These are phyloP conservation scores for Ulota crispa DNA, from an alignment of 225 moss, liverwort and hornwort species.

Conservation along the genomic window DNA sequence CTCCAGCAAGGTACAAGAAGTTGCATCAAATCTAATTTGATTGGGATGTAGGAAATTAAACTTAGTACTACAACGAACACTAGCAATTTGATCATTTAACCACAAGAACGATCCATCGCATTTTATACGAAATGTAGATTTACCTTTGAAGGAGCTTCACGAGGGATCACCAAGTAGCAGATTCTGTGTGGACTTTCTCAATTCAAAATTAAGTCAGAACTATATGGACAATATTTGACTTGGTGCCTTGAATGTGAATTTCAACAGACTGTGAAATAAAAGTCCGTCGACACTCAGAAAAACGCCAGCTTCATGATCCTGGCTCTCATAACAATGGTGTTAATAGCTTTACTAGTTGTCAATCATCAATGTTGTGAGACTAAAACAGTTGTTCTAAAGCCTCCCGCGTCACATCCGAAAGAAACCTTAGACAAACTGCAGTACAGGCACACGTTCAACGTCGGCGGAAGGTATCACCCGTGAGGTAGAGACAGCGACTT, in stretches of 20 bases:
- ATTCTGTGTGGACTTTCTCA: not conserved
- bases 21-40: not conserved
- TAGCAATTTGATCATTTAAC: not conserved
- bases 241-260: not conserved
- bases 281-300: not conserved
- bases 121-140: not conserved
- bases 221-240: not conserved
- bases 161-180: not conserved
- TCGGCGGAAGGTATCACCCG: constrained; percentile 12
- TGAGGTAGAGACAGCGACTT: constrained; percentile 11
- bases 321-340: constrained; percentile 10
- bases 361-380: constrained; percentile 1
- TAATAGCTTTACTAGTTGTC: constrained; percentile 7
- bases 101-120: not conserved
- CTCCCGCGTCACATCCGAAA: constrained; percentile 22
- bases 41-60: not conserved
- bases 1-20: not conserved
- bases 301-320: constrained; percentile 17
- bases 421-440: not conserved
- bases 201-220: not conserved
- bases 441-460: constrained; percentile 27
- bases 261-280: not conserved
- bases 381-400: constrained; percentile 9
- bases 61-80: not conserved
- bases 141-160: not conserved